Conservation (phyloP, 805 yeast genomes). For the Yamadazyma ubonensis region DNA sequence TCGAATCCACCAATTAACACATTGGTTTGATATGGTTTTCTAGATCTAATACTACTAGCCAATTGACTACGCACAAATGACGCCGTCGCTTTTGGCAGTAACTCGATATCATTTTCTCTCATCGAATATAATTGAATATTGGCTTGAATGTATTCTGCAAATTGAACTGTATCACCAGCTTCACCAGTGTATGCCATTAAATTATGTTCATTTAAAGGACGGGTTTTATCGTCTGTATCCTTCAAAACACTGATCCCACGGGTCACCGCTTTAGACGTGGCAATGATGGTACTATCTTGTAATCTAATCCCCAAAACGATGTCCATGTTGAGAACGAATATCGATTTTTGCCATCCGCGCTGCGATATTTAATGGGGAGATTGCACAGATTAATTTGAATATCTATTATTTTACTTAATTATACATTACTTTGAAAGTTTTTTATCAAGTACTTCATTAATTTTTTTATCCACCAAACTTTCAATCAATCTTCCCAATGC, state of each 20-base stretch:
- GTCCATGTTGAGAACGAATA: conserved; percentile 59
- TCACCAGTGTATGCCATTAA: conserved; percentile 92
- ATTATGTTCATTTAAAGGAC: conserved; percentile 69
- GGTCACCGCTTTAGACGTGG: conserved; percentile 93
- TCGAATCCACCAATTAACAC: conserved; percentile 87
- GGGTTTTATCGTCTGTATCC: conserved; percentile 44
- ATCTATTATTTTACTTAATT: too few relatives aligned
- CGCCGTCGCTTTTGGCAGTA: conserved; percentile 83
- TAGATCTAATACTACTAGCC: conserved; percentile 83
- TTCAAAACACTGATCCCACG: conserved; percentile 52
- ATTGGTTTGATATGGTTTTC: conserved; percentile 91
- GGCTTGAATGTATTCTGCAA: conserved; percentile 92
- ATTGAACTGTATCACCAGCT: conserved; percentile 93
- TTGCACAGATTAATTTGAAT: too few relatives aligned
- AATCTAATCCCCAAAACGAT: conserved; percentile 84
- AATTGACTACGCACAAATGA: conserved; percentile 84
- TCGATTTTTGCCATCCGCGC: conserved; percentile 10
- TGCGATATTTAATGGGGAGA: conserved; percentile 2
- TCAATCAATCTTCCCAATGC: conserved; percentile 49
- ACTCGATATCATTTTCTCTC: conserved; percentile 73
- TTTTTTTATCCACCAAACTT: conserved; percentile 30
- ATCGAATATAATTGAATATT: conserved; percentile 84
- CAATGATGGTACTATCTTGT: conserved; percentile 76
- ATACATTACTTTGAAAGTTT: not conserved
- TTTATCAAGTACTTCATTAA: conserved; percentile 14